Base-by-base conservation (phyloP, 805 yeast genomes). In the Wickerhamomyces bisporus region DNA sequence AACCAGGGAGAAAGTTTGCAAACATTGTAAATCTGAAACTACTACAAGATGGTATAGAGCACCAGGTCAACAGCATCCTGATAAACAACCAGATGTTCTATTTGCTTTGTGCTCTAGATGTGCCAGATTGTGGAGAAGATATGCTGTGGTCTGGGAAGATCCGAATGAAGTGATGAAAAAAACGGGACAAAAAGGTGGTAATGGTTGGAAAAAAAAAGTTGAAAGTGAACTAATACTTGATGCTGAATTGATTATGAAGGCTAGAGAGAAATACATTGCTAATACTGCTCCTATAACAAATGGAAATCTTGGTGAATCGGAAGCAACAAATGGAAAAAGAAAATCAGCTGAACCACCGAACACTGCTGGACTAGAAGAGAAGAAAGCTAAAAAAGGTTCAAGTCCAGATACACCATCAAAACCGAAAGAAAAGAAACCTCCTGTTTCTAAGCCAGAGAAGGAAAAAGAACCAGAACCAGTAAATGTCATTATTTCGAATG, bases 91-190 rank as follows among this genome's bases (percentile, higher is more conserved):
- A 29, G 53, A 62, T 6, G 50, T 63, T 1, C 62, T 77, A 2
- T 60, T 67, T 13, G 96, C 88, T 0, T 63, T 91, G 12, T 91
- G 98, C 58, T 62, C 72, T 21, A 68, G 98, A 38, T 91, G 98
- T 65, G 96, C 96, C 0, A 71, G 84, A 41, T 55, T 93, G 21
- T 91, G 98, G 98, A 71, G 96, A 57, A 65, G 94, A 28, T 91
- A 91, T 58, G 96, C 88, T 0, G 79, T 86, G 0, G 69, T 67
- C 9, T 93, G 98, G 98, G 86, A 81, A 47, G 78, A 77, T 25
- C 96, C 96, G 0, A 48, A 61, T 18, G 87, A 80, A 38, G 78
- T 86, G 0, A 60, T 77, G 30, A 75, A 69, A 54, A 76, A 73
- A 41, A 39, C 48, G 2, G 57, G 49, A 14, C 65, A 61, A 41